phyloP scores from a whole-genome alignment of 495 filamentous ascomycete species.

The Xylaria sp. region DNA sequence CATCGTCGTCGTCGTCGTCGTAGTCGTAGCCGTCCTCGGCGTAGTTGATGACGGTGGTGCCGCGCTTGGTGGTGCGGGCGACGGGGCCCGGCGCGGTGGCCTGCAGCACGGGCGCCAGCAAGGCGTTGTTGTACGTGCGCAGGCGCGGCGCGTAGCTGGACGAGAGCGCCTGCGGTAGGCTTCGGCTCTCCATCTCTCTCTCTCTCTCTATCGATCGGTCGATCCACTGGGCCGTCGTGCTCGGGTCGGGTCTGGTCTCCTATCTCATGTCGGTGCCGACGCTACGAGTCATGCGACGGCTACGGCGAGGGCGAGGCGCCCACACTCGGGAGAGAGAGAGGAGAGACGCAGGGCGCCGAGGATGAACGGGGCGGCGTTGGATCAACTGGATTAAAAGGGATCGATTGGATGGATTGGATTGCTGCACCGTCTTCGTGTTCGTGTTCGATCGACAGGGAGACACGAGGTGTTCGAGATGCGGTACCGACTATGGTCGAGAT shows the following conservation, averaged over 20 bases:
- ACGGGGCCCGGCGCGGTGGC: constrained; percentile 69
- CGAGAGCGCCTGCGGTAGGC: constrained; percentile 79
- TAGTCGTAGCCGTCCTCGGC: constrained; percentile 96
- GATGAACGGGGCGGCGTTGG: background rate
- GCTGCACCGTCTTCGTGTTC: too few relatives aligned
- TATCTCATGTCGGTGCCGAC: constrained; percentile 31
- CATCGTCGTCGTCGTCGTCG: constrained; percentile 90
- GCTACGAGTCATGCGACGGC: background rate
- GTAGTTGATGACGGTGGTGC: constrained; percentile 95
- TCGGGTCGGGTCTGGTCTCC: constrained; percentile 23
- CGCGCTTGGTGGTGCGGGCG: constrained; percentile 91
- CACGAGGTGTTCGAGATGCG: background rate
- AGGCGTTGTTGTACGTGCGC: constrained; percentile 89
- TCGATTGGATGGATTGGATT: background rate
- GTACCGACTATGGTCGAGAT: background rate
- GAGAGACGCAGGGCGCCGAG: background rate
- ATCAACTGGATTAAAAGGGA: background rate
- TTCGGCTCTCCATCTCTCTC: constrained; percentile 55
- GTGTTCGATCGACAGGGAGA: background rate
- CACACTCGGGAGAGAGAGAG: background rate
- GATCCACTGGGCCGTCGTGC: constrained; percentile 6
- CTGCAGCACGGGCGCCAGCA: constrained; percentile 86
- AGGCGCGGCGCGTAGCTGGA: constrained; percentile 92
- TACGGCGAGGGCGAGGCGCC: background rate
- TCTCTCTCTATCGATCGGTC: too few relatives aligned